phyloP scores from a whole-genome alignment of 345 rosid species.

The Acer campestre region DNA sequence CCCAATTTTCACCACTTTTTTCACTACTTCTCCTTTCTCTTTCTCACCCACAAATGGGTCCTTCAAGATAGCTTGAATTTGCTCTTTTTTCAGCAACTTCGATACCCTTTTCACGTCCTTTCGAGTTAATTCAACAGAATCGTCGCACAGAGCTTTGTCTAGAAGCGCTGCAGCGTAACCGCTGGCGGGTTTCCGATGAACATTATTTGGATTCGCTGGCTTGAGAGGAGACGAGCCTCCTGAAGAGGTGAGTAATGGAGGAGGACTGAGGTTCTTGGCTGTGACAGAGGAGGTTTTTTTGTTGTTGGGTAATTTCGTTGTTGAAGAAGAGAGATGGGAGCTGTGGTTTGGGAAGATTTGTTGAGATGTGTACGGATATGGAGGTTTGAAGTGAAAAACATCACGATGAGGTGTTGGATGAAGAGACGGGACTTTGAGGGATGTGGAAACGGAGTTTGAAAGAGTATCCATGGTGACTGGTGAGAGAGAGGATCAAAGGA shows the following conservation, averaged over 20 bases:
- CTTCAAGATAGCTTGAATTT: conserved; percentile 28
- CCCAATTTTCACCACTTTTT: conserved; percentile 42
- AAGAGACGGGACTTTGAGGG: conserved; percentile 42
- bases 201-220: conserved; percentile 21
- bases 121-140: conserved; percentile 44
- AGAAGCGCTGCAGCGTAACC: conserved; percentile 84
- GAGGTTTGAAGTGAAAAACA: conserved; percentile 31
- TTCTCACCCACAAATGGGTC: conserved; percentile 42
- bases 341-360: conserved; percentile 17
- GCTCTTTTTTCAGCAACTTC: conserved; percentile 28
- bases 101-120: conserved; percentile 49
- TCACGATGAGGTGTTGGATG: conserved; percentile 30
- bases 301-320: conserved; percentile 34
- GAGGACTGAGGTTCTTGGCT: conserved; percentile 18
- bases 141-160: conserved; percentile 49
- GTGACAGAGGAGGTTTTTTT: conserved; percentile 24
- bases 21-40: conserved; percentile 39
- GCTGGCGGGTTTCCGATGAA: conserved; percentile 52
- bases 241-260: conserved; percentile 31
- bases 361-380: conserved; percentile 22
- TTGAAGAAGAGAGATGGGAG: conserved; percentile 21
- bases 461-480: conserved; percentile 56
- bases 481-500: neutral
- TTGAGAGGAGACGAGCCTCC: conserved; percentile 13
- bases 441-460: conserved; percentile 47